Evolutionary conservation across 139 green algal genomes (phyloP).

Genomic region (Coelastrella sp.): DNA sequence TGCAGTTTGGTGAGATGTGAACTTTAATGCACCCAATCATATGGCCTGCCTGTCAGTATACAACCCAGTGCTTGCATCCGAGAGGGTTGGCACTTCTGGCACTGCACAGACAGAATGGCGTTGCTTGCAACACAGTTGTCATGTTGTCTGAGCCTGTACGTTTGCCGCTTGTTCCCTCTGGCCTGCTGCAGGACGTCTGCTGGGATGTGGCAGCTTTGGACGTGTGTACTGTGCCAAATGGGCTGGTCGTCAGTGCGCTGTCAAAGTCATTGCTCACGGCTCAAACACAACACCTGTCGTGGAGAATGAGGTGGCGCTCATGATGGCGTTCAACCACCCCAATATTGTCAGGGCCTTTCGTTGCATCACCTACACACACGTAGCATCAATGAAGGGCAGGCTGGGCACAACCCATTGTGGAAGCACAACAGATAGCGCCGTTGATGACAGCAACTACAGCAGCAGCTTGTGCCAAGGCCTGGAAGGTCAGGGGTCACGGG

Average conservation of each 20-base stretch:
- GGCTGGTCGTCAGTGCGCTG: conserved; percentile 24
- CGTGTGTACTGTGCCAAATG: conserved; percentile 46
- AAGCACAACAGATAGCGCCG: background rate
- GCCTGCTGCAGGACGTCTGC: conserved; percentile 12
- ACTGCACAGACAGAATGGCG: too few species aligned
- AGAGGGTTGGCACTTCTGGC: too few species aligned
- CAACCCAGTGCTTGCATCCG: too few species aligned
- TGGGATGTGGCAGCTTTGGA: conserved; percentile 48
- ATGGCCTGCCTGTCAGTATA: too few species aligned
- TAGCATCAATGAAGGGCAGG: background rate
- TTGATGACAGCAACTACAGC: background rate
- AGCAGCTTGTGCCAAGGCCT: background rate
- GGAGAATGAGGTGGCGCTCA: conserved; percentile 8
- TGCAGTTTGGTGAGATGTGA: background rate
- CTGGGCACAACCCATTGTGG: background rate
- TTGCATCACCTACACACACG: conserved; percentile 18
- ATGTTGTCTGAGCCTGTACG: too few species aligned
- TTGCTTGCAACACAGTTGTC: too few species aligned
- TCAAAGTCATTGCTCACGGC: conserved; percentile 54
- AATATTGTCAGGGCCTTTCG: conserved; percentile 20
- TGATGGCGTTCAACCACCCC: conserved; percentile 35
- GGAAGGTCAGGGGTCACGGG: background rate
- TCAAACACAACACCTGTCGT: background rate
- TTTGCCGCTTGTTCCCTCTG: background rate
- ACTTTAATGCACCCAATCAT: too few species aligned